Evolutionary conservation across 2,329 filamentous ascomycete species (phyloP).

Genomic region (Talaromyces marneffei): DNA sequence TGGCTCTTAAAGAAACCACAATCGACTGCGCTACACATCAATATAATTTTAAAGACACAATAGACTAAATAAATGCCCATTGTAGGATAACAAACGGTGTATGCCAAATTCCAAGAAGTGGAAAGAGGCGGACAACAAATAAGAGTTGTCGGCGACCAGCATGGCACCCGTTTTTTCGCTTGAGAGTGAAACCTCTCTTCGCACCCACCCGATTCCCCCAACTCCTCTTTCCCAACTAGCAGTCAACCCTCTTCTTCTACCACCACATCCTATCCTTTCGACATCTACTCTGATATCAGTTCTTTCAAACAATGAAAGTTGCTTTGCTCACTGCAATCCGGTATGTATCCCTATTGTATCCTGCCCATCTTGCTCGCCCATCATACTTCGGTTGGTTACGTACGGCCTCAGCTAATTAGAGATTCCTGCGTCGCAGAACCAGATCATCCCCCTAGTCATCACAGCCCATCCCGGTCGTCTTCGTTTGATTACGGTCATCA

Average conservation of each 20-base stretch:
- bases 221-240: constrained; percentile 18
- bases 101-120: neutral
- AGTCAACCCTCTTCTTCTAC: neutral
- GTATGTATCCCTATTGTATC: constrained; percentile 7
- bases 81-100: neutral
- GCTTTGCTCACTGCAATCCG: neutral
- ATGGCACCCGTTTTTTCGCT: constrained; percentile 34
- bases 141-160: constrained; percentile 17
- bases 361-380: constrained; percentile 16
- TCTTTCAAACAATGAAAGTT: neutral
- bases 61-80: neutral
- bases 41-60: neutral
- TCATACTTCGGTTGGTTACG: constrained; percentile 1
- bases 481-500: constrained; percentile 19
- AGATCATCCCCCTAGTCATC: constrained; percentile 32
- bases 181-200: constrained; percentile 37
- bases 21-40: constrained; percentile 1
- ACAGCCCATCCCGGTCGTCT: constrained; percentile 21
- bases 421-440: constrained; percentile 22
- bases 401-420: constrained; percentile 25
- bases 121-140: constrained; percentile 3
- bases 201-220: constrained; percentile 27
- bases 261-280: neutral
- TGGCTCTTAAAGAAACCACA: neutral
- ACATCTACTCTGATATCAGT: neutral